Base-by-base conservation (phyloP, 306 rosid species). In the Abrus precatorius region DNA sequence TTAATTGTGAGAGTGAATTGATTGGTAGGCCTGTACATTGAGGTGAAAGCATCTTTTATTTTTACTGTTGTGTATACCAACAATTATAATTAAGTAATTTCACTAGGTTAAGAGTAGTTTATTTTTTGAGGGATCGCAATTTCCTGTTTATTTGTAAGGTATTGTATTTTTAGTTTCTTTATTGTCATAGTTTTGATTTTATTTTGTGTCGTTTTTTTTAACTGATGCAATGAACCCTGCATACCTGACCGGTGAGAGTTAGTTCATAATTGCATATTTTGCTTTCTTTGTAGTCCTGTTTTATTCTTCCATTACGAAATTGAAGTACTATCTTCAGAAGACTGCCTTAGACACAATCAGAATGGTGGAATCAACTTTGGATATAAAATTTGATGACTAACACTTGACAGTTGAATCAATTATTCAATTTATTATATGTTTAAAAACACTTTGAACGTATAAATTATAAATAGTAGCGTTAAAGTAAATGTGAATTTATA, bases 21-120 rank as follows among this genome's bases (percentile, higher is more conserved):
- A 82, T 87, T 83, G 79, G 68, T 70, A 77, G 90, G 86, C 83
- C 36, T 86, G 84, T 78, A 83, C 81, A 78, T 83, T 80, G 68
- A 69, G 75, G 61, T 89, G 85, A 62, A 84, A 71, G 62, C 77
- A 80, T 29, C 44, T 83, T 83, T 69, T 78, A 59, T 76, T 80
- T 71, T 4, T 40, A 34, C 11, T 54, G 30, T 67, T 71, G 71
- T 76, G 84, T 50, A 83, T 62, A 80, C 48, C 32, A 50, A 45
- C 41, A 53, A 47, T 71, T 66, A 74, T 52, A 68, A 10, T 54
- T 7, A 73, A 57, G 56, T 41, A 52, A 43, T 78, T 56, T 70
- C 36, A 29, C 59, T 61, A 32, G 75, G 66, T 48, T 62, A 60
- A 59, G 38, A 48, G 10, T 69, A 47, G 28, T 61, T 53, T 60